Evolutionary conservation across 345 rosid genomes (phyloP), one percentile per base, ranked within the genome.

Genomic region (Salix viminalis): DNA sequence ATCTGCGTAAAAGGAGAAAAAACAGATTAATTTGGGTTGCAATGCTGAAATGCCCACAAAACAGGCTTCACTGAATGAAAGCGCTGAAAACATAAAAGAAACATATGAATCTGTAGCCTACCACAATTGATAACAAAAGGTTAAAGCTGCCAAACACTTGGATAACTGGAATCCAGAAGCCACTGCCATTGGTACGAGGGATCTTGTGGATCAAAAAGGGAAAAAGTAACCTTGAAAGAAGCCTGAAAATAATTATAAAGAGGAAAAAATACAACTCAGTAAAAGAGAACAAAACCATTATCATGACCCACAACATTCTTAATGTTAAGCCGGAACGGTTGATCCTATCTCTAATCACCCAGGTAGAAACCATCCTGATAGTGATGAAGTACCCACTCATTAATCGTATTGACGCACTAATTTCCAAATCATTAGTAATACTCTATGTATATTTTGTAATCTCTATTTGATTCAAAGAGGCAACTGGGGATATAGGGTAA

Each of bases 91-190:
- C 36, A 28, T 28, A 54, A 75, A 41, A 30, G 0, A 21, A 64
- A 44, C 10, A 65, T 30, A 11, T 18, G 74, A 36, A 77, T 65
- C 60, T 28, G 30, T 24, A 28, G 42, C 79, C 65, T 84, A 92
- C 97, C 94, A 88, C 84, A 75, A 86, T 75, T 13, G 96, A 87
- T 67, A 91, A 73, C 32, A 90, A 79, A 69, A 92, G 88, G 79
- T 87, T 89, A 85, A 91, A 90, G 82, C 98, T 89, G 73, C 88
- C 88, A 65, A 92, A 69, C 69, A 94, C 86, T 90, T 92, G 97
- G 81, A 94, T 85, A 24, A 87, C 82, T 14, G 97, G 93, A 85
- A 92, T 87, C 98, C 97, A 92, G 86, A 94, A 90, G 74, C 91
- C 90, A 79, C 98, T 91, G 76, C 92, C 88, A 84, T 89, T 90